A percentile compares a stretch with the other conserved stretches of the same genome.
Conservation (phyloP, 1,284 basidiomycete species). For the Veloboletus limbatus region DNA sequence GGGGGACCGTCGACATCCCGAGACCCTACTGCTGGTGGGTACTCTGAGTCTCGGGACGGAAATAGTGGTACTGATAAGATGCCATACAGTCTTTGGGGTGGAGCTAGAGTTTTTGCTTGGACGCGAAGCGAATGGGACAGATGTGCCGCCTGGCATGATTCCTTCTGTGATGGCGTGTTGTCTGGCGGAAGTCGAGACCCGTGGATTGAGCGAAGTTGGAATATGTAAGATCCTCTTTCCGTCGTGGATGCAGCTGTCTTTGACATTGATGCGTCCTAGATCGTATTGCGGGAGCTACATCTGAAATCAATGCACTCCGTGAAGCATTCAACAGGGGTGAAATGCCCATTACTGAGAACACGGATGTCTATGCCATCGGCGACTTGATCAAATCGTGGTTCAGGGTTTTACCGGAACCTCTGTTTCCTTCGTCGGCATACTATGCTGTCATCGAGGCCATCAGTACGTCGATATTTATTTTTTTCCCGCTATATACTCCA, state of each 20-base stretch:
- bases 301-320: constrained; percentile 63
- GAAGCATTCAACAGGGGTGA: constrained; percentile 75
- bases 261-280: constrained; percentile 40
- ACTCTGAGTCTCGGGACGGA: not conserved
- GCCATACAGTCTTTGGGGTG: constrained; percentile 67
- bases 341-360: constrained; percentile 52
- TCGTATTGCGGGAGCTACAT: constrained; percentile 77
- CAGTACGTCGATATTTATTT: constrained; percentile 47
- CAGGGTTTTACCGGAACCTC: constrained; percentile 71
- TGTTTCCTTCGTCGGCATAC: constrained; percentile 72
- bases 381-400: constrained; percentile 84
- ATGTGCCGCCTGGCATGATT: constrained; percentile 53
- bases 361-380: constrained; percentile 78
- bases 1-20: constrained; percentile 36
- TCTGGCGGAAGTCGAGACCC: constrained; percentile 65
- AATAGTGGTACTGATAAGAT: constrained; percentile 9
- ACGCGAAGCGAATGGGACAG: constrained; percentile 54
- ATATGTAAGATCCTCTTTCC: constrained; percentile 60
- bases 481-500: not conserved
- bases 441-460: constrained; percentile 65
- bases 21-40: constrained; percentile 65
- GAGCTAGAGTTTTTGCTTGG: constrained; percentile 65
- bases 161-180: constrained; percentile 66
- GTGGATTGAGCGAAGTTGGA: constrained; percentile 75
- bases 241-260: not conserved